Evolutionary conservation across 371 early-diverging fungal species (phyloP).

Genomic region (Circinella minor): DNA sequence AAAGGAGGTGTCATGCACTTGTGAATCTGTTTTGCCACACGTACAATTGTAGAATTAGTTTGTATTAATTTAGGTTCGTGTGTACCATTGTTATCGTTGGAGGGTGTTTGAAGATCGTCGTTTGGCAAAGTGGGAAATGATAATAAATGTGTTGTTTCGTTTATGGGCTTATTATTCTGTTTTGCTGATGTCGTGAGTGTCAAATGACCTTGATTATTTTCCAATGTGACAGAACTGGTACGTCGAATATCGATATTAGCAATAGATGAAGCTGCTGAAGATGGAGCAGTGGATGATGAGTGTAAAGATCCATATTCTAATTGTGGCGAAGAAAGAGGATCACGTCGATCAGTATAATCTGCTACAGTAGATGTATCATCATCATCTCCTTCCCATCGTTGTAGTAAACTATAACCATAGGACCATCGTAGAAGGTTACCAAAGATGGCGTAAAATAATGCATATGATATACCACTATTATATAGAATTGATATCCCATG

Average conservation of each 20-base stretch:
- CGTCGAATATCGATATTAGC: neutral
- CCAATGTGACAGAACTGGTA: conserved; percentile 9
- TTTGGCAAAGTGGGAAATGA: conserved; percentile 6
- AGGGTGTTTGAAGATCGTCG: neutral
- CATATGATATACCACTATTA: conserved; percentile 74
- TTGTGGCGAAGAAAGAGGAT: neutral
- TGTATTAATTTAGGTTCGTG: neutral
- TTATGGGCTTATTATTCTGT: neutral
- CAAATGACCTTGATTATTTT: conserved; percentile 4
- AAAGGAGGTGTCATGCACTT: conserved; percentile 68
- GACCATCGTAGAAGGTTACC: conserved; percentile 79
- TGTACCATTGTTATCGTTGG: no score
- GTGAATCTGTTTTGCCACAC: conserved; percentile 12
- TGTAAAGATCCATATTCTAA: conserved; percentile 1
- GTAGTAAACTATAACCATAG: conserved; percentile 71
- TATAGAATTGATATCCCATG: conserved; percentile 52
- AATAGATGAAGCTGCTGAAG: neutral
- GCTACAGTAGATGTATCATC: conserved; percentile 5
- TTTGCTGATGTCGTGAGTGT: neutral
- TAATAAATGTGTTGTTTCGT: conserved; percentile 10
- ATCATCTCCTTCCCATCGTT: conserved; percentile 7
- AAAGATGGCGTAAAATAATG: conserved; percentile 75
- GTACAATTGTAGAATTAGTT: conserved; percentile 8
- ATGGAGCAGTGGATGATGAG: conserved; percentile 1
- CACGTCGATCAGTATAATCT: neutral